A percentile compares a stretch with the other conserved stretches of the same genome.
Conservation (phyloP, 495 filamentous ascomycete species). For the Rostrohypoxylon terebratum region DNA sequence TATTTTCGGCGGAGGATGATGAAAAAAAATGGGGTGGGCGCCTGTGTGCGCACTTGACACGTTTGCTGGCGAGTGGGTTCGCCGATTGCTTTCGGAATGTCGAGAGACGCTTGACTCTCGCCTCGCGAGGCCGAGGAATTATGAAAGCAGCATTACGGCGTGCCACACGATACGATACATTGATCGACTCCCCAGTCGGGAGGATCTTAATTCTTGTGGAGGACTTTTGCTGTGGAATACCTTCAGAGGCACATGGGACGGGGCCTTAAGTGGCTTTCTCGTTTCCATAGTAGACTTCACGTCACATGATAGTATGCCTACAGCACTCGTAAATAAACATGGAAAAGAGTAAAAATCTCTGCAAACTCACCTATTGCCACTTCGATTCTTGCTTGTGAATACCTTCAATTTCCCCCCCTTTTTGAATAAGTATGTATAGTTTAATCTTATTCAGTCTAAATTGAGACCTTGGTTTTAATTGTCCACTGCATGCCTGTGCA, state of each 20-base stretch:
- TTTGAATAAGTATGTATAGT: not conserved
- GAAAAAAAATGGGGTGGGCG: slow-evolving; percentile 28
- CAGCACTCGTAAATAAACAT: slow-evolving; percentile 45
- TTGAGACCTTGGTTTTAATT: slow-evolving; percentile 8
- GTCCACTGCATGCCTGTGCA: slow-evolving; percentile 15
- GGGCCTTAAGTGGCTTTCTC: slow-evolving; percentile 37
- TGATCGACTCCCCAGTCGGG: slow-evolving; percentile 32
- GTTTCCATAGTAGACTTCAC: slow-evolving; percentile 23
- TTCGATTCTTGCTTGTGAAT: slow-evolving; percentile 6
- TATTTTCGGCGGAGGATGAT: slow-evolving; percentile 21
- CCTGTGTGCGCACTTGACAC: slow-evolving; percentile 20
- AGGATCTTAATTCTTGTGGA: slow-evolving; percentile 46
- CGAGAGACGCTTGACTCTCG: slow-evolving; percentile 15
- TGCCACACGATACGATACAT: slow-evolving; percentile 44
- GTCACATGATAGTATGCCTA: slow-evolving; percentile 39
- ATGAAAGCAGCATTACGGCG: slow-evolving; percentile 35
- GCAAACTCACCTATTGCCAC: slow-evolving; percentile 6
- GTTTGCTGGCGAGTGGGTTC: slow-evolving; percentile 21
- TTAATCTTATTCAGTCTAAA: slow-evolving; percentile 17
- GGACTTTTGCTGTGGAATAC: slow-evolving; percentile 40
- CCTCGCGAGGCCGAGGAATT: slow-evolving; percentile 32
- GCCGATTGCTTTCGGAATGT: slow-evolving; percentile 35
- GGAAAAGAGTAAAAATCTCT: slow-evolving; percentile 47
- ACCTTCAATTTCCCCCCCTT: slow-evolving; percentile 7
- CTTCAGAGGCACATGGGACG: slow-evolving; percentile 31